A percentile compares a stretch with the other conserved stretches of the same genome.
These are phyloP conservation scores for Spergularia azorica DNA, from an alignment of 179 eudicot species.

Conservation along the genomic window DNA sequence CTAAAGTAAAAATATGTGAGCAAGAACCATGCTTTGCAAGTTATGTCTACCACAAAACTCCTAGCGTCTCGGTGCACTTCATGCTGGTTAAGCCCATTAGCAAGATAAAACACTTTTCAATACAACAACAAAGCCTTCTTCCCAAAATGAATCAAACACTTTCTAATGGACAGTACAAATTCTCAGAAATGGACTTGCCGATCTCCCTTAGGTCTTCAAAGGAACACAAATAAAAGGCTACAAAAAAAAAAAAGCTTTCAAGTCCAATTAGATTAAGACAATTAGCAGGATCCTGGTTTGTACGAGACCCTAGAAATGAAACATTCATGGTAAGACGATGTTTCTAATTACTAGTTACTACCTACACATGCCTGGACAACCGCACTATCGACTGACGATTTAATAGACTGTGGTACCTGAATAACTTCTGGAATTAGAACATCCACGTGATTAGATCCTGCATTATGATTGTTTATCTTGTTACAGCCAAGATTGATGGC, in stretches of 20 bases:
- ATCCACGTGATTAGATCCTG: slow-evolving; percentile 53
- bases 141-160: no score
- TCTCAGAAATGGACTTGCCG: not conserved
- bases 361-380: not conserved
- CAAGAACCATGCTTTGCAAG: not conserved
- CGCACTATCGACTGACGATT: slow-evolving; percentile 12
- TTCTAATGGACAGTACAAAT: not conserved
- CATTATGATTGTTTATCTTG: slow-evolving; percentile 34
- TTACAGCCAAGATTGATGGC: slow-evolving; percentile 79
- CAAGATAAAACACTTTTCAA: not conserved
- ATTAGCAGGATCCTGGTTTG: slow-evolving; percentile 7
- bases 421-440: slow-evolving; percentile 91
- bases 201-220: not conserved
- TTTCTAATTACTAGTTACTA: not conserved
- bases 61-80: not conserved
- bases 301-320: not conserved
- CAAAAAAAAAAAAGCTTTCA: not conserved
- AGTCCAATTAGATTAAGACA: not conserved
- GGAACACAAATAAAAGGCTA: not conserved
- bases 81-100: not conserved
- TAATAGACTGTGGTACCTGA: slow-evolving; percentile 54
- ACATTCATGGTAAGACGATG: not conserved
- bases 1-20: not conserved
- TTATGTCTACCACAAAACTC: slow-evolving; percentile 2
- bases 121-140: no score